Evolutionary conservation across 2,329 filamentous ascomycete genomes (phyloP).

Genomic region (Aspergillus candidus): DNA sequence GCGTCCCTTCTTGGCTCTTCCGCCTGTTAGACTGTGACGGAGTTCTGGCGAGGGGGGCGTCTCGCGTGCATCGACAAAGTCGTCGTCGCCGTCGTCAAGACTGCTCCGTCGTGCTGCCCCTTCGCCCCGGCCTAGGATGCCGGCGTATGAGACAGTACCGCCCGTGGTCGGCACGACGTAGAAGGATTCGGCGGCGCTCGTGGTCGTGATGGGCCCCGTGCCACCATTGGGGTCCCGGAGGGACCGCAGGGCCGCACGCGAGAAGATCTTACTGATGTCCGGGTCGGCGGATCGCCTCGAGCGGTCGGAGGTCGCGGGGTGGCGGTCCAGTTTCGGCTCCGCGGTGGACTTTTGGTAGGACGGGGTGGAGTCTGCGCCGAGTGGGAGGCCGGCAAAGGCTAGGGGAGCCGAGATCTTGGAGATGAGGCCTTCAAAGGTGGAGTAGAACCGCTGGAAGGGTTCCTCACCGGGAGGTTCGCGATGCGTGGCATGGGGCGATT

Average conservation of each 20-base stretch:
- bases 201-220: slow-evolving; percentile 30
- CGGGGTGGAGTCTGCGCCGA: slow-evolving; percentile 48
- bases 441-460: slow-evolving; percentile 86
- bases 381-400: slow-evolving; percentile 84
- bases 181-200: slow-evolving; percentile 65
- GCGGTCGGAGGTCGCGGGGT: slow-evolving; percentile 36
- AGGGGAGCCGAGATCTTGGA: slow-evolving; percentile 83
- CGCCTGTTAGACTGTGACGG: slow-evolving; percentile 39
- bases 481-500: slow-evolving; percentile 15
- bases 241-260: slow-evolving; percentile 73
- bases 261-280: slow-evolving; percentile 78
- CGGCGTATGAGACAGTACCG: slow-evolving; percentile 87
- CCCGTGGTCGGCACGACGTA: slow-evolving; percentile 91
- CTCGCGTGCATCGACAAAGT: slow-evolving; percentile 84
- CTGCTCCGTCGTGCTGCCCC: slow-evolving; percentile 40
- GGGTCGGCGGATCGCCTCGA: slow-evolving; percentile 51
- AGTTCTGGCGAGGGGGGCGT: slow-evolving; percentile 49
- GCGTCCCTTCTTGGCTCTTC: slow-evolving; percentile 26
- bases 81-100: slow-evolving; percentile 66
- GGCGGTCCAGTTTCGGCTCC: slow-evolving; percentile 32
- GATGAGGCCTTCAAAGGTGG: slow-evolving; percentile 80
- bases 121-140: slow-evolving; percentile 60
- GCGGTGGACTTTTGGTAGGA: slow-evolving; percentile 29
- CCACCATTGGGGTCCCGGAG: slow-evolving; percentile 61
- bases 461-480: slow-evolving; percentile 52